Evolutionary conservation across 2,329 filamentous ascomycete genomes (phyloP), one percentile per base, ranked within the genome.

Genomic region (Exophiala viscosa): DNA sequence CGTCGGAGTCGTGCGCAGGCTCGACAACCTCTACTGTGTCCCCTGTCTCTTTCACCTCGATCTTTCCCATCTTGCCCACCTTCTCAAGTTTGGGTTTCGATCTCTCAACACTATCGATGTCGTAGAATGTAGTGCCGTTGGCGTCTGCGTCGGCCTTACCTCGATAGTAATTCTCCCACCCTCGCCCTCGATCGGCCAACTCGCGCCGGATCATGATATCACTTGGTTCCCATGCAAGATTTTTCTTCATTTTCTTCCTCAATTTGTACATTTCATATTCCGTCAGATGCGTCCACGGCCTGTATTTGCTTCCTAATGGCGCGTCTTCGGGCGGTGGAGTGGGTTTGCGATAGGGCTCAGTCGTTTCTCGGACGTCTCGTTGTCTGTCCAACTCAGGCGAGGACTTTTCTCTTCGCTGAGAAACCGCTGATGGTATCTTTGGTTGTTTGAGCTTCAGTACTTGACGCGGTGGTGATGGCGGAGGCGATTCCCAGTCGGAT

Each of bases 191-290:
- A 44, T 77, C 73, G 41, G 80, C 77, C n/a, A 86, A 73, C 66
- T 85, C 81, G 31, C 82, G 78, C 51, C 80, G 75, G 42, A 85
- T 82, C 83, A 86, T 86, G 9, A 83, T 81, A 55, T 82, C 80
- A 58, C 81, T 85, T 1, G 83, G 83, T 40, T 81, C 78, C 83
- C 83, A 86, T n/a, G 83, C 77, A 5, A 82, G 81, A 57, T 86
- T 86, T 72, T 86, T 86, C 72, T 86, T 86, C 83, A 86, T 86
- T 60, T 81, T 78, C 67, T 85, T 85, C 47, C 83, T 76, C 18
- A 86, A 67, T 46, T 79, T 81, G 4, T 82, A 83, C 81, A 86
- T 83, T 63, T 86, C 83, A 71, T 78, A 86, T 60, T 85, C 82
- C 2, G 83, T 85, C 57, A 86, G 69, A 52, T 81, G 80, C 61